Evolutionary conservation across 2,329 filamentous ascomycete genomes (phyloP).

Genomic region (Dactylonectria estremocensis): DNA sequence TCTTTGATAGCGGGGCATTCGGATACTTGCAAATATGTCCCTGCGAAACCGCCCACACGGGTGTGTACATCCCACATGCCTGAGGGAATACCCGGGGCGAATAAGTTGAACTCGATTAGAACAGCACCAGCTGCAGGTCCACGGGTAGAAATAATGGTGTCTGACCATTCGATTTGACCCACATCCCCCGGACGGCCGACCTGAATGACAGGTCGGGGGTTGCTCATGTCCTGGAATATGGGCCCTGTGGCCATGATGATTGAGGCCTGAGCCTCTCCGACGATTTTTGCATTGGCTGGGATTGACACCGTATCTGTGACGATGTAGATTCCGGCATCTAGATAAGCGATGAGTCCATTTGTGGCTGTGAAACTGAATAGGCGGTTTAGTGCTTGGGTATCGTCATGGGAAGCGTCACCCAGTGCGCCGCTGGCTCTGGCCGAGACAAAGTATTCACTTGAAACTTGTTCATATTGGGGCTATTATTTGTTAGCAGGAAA

Average conservation of each 20-base stretch:
- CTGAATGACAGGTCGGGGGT: conserved; percentile 76
- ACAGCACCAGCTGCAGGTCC: conserved; percentile 78
- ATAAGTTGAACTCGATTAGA: conserved; percentile 82
- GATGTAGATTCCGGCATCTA: conserved; percentile 74
- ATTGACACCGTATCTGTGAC: conserved; percentile 69
- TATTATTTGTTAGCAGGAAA: conserved; percentile 25
- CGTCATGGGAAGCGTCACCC: conserved; percentile 83
- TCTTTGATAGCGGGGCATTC: conserved; percentile 73
- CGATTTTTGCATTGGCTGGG: conserved; percentile 67
- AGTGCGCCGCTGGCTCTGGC: conserved; percentile 66
- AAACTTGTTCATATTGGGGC: conserved; percentile 78
- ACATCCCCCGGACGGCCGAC: conserved; percentile 75
- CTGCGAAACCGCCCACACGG: conserved; percentile 80
- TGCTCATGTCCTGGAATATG: conserved; percentile 69
- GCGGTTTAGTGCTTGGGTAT: conserved; percentile 74
- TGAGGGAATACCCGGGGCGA: conserved; percentile 58
- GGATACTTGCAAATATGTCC: conserved; percentile 77
- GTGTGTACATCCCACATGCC: conserved; percentile 85
- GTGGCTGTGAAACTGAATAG: conserved; percentile 70
- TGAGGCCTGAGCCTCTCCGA: conserved; percentile 71
- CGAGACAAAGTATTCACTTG: conserved; percentile 75
- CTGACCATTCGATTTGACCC: conserved; percentile 79
- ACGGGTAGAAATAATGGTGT: conserved; percentile 79
- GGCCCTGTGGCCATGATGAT: conserved; percentile 69
- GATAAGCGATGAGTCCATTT: conserved; percentile 69